Evolutionary conservation across 1,284 basidiomycete genomes (phyloP).

Genomic region (Cryptococcus amylolentus): DNA sequence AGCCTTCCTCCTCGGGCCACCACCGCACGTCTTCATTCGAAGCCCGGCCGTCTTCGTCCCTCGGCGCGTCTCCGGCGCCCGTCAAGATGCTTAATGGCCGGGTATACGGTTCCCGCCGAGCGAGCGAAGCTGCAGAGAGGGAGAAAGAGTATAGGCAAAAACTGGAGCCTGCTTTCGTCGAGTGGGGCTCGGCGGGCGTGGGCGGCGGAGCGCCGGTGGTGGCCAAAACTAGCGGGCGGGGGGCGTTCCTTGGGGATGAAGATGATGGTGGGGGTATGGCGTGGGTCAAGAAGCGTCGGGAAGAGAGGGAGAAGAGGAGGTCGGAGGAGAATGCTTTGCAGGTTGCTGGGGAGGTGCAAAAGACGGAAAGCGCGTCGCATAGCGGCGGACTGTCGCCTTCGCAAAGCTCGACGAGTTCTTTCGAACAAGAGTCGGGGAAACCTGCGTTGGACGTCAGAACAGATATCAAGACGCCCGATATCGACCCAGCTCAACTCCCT

Average conservation of each 20-base stretch:
- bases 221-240: neutral
- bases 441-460: neutral
- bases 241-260: conserved; percentile 27
- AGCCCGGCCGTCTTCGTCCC: conserved; percentile 1
- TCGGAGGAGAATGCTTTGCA: conserved; percentile 13
- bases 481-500: conserved; percentile 16
- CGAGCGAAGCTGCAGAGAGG: conserved; percentile 34
- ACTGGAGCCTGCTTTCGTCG: conserved; percentile 46
- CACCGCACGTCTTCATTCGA: conserved; percentile 36
- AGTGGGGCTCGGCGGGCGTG: conserved; percentile 39
- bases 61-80: conserved; percentile 20
- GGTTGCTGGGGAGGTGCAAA: neutral
- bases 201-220: conserved; percentile 5
- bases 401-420: conserved; percentile 10
- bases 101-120: conserved; percentile 45
- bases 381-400: conserved; percentile 11
- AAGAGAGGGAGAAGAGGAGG: conserved; percentile 37
- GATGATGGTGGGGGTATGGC: conserved; percentile 50
- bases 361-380: neutral
- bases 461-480: conserved; percentile 21
- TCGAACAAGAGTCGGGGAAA: neutral
- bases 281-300: conserved; percentile 45
- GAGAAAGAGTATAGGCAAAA: conserved; percentile 24
- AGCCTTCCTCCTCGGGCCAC: neutral
- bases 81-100: conserved; percentile 49